Evolutionary conservation across 331 rosid species (phyloP).

Genomic region (Stylosanthes scabra): DNA sequence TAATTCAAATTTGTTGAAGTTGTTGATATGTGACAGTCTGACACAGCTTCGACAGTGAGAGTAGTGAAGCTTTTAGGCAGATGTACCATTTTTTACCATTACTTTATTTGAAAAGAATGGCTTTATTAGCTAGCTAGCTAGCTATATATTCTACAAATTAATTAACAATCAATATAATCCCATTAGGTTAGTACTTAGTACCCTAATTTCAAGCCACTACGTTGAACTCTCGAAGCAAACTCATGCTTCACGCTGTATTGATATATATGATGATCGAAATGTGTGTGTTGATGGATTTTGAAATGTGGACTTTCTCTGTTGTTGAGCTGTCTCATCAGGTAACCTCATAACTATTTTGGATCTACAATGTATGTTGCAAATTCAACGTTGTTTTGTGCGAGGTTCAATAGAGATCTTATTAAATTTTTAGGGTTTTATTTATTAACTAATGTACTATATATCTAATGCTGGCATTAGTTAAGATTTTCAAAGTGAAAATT

Average conservation of each 20-base stretch:
- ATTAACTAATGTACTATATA: no score
- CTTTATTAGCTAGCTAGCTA: not conserved
- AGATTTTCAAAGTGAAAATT: no score
- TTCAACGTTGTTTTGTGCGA: slow-evolving; percentile 16
- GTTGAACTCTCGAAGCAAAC: not conserved
- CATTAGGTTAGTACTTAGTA: not conserved
- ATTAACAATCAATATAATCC: no score
- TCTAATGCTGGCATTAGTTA: no score
- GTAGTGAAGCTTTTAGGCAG: not conserved
- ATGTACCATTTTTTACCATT: not conserved
- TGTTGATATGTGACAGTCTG: not conserved
- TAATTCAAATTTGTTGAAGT: not conserved
- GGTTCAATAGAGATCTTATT: not conserved
- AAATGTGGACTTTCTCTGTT: slow-evolving; percentile 20
- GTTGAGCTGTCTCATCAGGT: slow-evolving; percentile 15
- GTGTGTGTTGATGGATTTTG: not conserved
- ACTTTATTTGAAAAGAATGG: not conserved
- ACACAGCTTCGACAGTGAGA: not conserved
- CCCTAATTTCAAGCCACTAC: not conserved
- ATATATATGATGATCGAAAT: no score
- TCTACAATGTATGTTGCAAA: not conserved
- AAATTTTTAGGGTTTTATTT: no score
- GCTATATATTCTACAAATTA: not conserved
- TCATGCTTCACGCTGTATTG: not conserved
- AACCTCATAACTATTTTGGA: not conserved